phyloP scores from a whole-genome alignment of 1,284 basidiomycete genomes.

The Ceratobasidium sp. region DNA sequence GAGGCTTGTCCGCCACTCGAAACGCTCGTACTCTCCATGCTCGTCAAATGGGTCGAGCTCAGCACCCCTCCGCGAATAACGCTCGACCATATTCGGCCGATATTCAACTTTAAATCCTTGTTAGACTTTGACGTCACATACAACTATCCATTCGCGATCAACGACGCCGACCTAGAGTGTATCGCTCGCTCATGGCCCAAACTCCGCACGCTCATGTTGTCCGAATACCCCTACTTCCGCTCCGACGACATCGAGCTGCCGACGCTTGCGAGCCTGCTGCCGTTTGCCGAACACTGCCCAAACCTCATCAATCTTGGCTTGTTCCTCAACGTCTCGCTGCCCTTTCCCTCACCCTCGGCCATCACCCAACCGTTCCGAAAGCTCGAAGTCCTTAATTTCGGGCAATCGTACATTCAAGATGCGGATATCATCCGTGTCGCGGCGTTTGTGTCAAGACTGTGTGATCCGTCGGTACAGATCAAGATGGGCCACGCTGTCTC shows the following conservation, averaged over 20 bases:
- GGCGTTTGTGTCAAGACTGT: constrained; percentile 34
- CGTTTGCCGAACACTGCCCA: constrained; percentile 42
- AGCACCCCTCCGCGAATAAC: constrained; percentile 42
- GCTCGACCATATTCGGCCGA: constrained; percentile 35
- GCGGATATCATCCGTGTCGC: constrained; percentile 33
- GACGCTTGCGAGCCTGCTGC: constrained; percentile 29
- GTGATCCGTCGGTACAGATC: constrained; percentile 36
- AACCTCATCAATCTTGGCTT: constrained; percentile 36
- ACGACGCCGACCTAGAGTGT: constrained; percentile 32
- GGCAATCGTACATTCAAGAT: constrained; percentile 41
- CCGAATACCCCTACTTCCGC: constrained; percentile 43
- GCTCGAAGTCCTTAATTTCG: constrained; percentile 37
- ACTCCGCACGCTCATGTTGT: constrained; percentile 40
- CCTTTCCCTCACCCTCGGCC: constrained; percentile 22
- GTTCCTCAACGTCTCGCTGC: constrained; percentile 40
- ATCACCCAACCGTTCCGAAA: constrained; percentile 30
- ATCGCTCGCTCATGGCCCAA: constrained; percentile 42
- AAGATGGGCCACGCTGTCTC: constrained; percentile 42
- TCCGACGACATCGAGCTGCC: constrained; percentile 44
- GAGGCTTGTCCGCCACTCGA: constrained; percentile 39
- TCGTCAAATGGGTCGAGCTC: constrained; percentile 43
- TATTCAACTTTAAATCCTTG: constrained; percentile 27
- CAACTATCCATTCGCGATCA: constrained; percentile 39
- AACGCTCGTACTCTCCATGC: constrained; percentile 39
- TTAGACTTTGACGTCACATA: constrained; percentile 44